phyloP scores from a whole-genome alignment of 768 basidiomycete species.

The Cantharellus cinnabarinus region DNA sequence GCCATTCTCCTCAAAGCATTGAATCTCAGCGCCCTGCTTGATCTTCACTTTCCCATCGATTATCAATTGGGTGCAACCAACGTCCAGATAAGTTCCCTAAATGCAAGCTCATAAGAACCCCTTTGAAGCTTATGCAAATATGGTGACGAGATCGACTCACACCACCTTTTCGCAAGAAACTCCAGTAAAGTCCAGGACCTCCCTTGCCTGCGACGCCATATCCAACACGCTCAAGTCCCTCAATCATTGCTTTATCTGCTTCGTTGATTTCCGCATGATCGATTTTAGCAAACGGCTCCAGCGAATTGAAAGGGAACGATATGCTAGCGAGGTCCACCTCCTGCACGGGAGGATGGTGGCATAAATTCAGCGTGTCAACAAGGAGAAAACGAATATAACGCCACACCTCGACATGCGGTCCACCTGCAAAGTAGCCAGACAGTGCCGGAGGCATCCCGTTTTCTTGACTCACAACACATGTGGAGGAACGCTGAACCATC shows the following conservation, averaged over 20 bases:
- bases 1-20: not conserved
- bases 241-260: not conserved
- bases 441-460: not conserved
- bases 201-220: not conserved
- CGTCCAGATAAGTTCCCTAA: not conserved
- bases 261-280: not conserved
- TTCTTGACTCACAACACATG: not conserved
- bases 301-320: not conserved
- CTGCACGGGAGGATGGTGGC: not conserved
- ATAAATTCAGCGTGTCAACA: no score
- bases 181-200: not conserved
- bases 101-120: not conserved
- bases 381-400: not conserved
- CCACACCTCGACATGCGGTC: not conserved
- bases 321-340: not conserved
- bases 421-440: not conserved
- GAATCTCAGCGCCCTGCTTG: not conserved
- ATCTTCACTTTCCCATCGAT: not conserved
- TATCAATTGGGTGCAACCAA: not conserved
- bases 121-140: not conserved
- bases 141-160: not conserved
- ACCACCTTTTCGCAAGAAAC: not conserved
- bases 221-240: constrained; percentile 1
- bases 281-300: not conserved
- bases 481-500: constrained; percentile 1